Conservation (phyloP, 495 filamentous ascomycete species). For the Durotheca rogersii region DNA sequence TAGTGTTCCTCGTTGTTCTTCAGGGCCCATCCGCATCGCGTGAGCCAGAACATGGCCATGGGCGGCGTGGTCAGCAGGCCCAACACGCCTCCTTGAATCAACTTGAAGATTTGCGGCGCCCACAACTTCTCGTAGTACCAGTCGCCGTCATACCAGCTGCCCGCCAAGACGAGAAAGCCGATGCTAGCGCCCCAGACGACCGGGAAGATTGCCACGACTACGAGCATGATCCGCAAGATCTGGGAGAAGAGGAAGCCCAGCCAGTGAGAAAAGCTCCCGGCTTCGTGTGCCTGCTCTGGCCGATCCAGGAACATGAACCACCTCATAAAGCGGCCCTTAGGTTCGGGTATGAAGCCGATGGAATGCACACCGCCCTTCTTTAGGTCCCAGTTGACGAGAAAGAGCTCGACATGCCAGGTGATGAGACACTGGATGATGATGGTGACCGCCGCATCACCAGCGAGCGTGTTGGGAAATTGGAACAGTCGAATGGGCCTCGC, state of each 20-base stretch:
- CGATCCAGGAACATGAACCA: constrained; percentile 47
- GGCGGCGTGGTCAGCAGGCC: constrained; percentile 41
- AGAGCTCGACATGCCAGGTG: constrained; percentile 35
- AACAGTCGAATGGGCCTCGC: constrained; percentile 39
- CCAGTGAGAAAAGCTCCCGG: constrained; percentile 33
- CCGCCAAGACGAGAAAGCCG: constrained; percentile 42
- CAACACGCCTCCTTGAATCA: constrained; percentile 41
- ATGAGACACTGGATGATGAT: constrained; percentile 32
- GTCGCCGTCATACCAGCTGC: constrained; percentile 33
- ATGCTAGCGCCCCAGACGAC: constrained; percentile 43
- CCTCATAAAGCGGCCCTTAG: constrained; percentile 20
- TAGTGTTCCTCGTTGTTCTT: constrained; percentile 32
- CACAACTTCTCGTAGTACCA: constrained; percentile 43
- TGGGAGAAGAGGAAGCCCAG: constrained; percentile 31
- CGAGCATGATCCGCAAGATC: constrained; percentile 26
- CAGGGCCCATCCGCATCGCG: constrained; percentile 44
- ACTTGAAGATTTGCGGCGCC: constrained; percentile 47
- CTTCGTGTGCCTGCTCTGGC: constrained; percentile 19
- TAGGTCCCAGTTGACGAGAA: constrained; percentile 43
- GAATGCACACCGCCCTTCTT: constrained; percentile 39
- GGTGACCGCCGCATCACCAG: constrained; percentile 43
- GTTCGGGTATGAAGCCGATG: constrained; percentile 41
- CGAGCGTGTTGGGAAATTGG: constrained; percentile 45
- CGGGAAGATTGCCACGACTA: constrained; percentile 34
- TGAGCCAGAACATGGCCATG: constrained; percentile 45